Evolutionary conservation across 371 early-diverging fungal genomes (phyloP).

Genomic region (Lichtheimia hyalospora): DNA sequence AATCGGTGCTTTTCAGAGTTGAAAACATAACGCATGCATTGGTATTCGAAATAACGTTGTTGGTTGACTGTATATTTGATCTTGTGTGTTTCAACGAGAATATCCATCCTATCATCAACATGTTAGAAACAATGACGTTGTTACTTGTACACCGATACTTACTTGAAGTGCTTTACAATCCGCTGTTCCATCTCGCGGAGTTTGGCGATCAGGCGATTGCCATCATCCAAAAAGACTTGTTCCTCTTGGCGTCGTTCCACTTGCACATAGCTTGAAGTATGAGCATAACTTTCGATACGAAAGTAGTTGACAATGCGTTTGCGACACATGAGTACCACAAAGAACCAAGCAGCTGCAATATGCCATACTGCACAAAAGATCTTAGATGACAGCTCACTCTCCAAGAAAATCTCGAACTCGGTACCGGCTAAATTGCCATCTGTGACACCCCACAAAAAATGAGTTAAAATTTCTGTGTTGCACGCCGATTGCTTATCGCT

Average conservation of each 20-base stretch:
- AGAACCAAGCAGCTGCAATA: slow-evolving; percentile 63
- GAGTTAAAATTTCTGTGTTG: background rate
- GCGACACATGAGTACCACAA: slow-evolving; percentile 41
- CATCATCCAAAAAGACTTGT: slow-evolving; percentile 55
- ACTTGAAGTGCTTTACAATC: slow-evolving; percentile 14
- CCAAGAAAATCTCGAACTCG: slow-evolving; percentile 44
- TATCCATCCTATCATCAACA: slow-evolving; percentile 23
- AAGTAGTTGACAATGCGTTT: slow-evolving; percentile 62
- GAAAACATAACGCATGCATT: slow-evolving; percentile 73
- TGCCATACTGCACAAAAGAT: slow-evolving; percentile 76
- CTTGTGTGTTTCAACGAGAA: slow-evolving; percentile 37
- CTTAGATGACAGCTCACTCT: slow-evolving; percentile 56
- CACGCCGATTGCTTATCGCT: background rate
- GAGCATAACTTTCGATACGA: slow-evolving; percentile 52
- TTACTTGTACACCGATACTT: slow-evolving; percentile 10
- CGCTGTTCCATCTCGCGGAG: slow-evolving; percentile 36
- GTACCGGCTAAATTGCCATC: slow-evolving; percentile 44
- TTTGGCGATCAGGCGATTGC: slow-evolving; percentile 27
- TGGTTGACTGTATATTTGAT: slow-evolving; percentile 43
- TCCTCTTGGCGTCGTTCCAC: slow-evolving; percentile 58
- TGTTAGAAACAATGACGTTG: background rate
- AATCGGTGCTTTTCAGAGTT: slow-evolving; percentile 45
- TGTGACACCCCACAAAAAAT: slow-evolving; percentile 6
- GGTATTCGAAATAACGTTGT: slow-evolving; percentile 67
- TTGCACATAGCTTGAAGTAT: slow-evolving; percentile 57